phyloP scores from a whole-genome alignment of 176 grass and related monocot species.

The Alloteropsis semialata region DNA sequence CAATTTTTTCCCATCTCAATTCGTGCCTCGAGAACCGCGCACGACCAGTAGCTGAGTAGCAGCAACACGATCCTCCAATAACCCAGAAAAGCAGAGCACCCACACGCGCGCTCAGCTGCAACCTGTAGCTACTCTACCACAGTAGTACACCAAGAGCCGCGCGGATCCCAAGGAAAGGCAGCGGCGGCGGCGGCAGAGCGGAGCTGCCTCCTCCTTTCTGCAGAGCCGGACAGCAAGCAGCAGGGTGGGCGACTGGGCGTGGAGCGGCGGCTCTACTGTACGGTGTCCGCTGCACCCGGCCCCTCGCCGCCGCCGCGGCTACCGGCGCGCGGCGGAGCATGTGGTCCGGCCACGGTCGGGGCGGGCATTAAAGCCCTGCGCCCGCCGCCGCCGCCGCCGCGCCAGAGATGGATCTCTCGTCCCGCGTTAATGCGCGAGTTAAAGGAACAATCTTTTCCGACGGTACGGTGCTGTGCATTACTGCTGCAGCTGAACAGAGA shows the following conservation, averaged over 20 bases:
- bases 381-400: neutral
- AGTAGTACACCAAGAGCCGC: neutral
- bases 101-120: neutral
- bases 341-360: neutral
- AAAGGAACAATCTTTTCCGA: slow-evolving; percentile 13
- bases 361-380: slow-evolving; percentile 11
- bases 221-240: neutral
- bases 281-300: neutral
- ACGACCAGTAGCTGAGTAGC: neutral
- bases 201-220: neutral
- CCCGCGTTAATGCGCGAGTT: neutral
- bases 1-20: neutral
- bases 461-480: neutral
- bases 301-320: neutral
- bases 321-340: neutral
- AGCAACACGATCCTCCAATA: neutral
- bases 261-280: neutral
- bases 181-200: neutral
- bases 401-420: slow-evolving; percentile 1
- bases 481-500: neutral
- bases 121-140: neutral
- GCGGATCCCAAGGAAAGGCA: neutral
- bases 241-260: neutral
- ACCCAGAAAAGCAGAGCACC: neutral
- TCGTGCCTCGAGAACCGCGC: neutral